These are phyloP conservation scores for Rhodotorula toruloides DNA, from an alignment of 768 basidiomycete genomes.

Conservation along the genomic window DNA sequence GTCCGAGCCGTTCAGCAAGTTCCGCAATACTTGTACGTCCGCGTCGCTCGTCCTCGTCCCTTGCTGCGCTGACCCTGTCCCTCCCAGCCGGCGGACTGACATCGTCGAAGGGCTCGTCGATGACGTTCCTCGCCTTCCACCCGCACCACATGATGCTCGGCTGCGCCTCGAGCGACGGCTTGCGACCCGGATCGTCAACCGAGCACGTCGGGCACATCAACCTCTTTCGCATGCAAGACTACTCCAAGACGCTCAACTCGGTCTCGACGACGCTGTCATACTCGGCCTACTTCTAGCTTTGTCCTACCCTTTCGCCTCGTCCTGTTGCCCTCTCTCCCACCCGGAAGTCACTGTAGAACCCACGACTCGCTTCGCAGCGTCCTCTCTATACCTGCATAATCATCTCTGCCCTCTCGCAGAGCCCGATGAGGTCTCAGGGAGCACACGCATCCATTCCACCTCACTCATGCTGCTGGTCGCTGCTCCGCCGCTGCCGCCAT, in stretches of 20 bases:
- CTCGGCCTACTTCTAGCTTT: neutral
- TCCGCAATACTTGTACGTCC: conserved; percentile 39
- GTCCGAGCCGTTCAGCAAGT: conserved; percentile 51
- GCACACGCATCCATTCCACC: neutral
- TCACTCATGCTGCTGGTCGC: neutral
- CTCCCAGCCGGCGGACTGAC: conserved; percentile 12
- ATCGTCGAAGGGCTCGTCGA: conserved; percentile 45
- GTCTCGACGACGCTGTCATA: conserved; percentile 1
- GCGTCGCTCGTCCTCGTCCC: conserved; percentile 51
- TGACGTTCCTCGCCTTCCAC: conserved; percentile 68
- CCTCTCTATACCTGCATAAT: neutral
- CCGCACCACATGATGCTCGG: conserved; percentile 71
- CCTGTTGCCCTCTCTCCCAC: neutral
- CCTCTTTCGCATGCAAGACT: conserved; percentile 31
- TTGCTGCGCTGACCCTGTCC: conserved; percentile 49
- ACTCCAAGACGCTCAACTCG: conserved; percentile 20
- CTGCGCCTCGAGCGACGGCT: conserved; percentile 25
- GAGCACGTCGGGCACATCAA: conserved; percentile 33
- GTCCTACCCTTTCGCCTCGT: neutral
- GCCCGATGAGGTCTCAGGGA: neutral
- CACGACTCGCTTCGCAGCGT: too few relatives aligned
- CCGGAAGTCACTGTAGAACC: neutral
- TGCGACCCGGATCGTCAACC: neutral
- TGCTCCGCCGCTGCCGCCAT: neutral
- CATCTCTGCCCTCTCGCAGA: too few relatives aligned